Evolutionary conservation across 805 yeast genomes (phyloP).

Genomic region (Torulaspora franciscae): DNA sequence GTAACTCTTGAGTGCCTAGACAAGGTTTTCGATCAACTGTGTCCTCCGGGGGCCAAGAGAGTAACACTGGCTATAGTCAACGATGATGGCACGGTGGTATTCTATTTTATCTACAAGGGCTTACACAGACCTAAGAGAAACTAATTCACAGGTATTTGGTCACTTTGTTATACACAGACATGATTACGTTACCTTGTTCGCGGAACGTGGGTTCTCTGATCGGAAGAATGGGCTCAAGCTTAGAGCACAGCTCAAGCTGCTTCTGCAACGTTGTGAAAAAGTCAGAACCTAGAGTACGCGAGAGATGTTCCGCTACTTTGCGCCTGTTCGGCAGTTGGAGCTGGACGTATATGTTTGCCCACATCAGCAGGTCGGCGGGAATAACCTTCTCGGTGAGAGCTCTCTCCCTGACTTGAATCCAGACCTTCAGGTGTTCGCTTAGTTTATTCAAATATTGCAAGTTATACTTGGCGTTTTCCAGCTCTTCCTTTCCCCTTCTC

Average conservation of each 20-base stretch:
- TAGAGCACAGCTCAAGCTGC: constrained; percentile 8
- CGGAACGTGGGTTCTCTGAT: constrained; percentile 23
- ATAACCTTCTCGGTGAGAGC: constrained; percentile 8
- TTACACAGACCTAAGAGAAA: constrained; percentile 58
- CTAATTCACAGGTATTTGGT: constrained; percentile 23
- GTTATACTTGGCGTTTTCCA: constrained; percentile 22
- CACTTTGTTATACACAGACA: constrained; percentile 21
- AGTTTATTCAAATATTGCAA: constrained; percentile 20
- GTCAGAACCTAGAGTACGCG: constrained; percentile 13
- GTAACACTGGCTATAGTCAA: constrained; percentile 53
- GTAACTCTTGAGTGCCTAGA: constrained; percentile 27
- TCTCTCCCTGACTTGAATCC: constrained; percentile 20
- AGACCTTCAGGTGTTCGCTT: constrained; percentile 16
- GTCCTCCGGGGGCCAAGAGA: constrained; percentile 33
- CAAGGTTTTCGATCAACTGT: constrained; percentile 18
- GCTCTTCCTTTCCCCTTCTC: constrained; percentile 19
- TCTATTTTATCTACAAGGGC: constrained; percentile 63
- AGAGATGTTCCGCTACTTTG: constrained; percentile 15
- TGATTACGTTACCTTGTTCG: constrained; percentile 31
- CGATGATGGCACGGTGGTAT: constrained; percentile 67
- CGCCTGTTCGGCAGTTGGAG: constrained; percentile 25
- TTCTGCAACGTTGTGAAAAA: constrained; percentile 9
- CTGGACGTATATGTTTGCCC: constrained; percentile 28
- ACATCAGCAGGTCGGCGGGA: constrained; percentile 25
- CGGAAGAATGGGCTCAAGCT: constrained; percentile 1